These are phyloP conservation scores for Neurospora tetrasperma DNA, from an alignment of 495 filamentous ascomycete species.

Conservation along the genomic window DNA sequence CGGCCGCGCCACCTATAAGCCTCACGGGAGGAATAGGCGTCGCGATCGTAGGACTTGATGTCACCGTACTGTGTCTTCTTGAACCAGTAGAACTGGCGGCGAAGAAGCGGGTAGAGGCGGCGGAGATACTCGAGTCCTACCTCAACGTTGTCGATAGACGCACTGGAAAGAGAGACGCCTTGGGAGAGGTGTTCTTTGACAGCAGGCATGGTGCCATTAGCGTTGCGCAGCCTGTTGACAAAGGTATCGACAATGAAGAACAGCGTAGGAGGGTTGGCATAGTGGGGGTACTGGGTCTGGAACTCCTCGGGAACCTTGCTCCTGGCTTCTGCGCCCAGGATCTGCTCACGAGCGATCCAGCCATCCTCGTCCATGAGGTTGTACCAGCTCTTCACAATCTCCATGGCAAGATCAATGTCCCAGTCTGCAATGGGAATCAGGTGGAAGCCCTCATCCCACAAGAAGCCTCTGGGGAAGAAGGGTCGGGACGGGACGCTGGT, in stretches of 20 bases:
- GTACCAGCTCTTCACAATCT: slow-evolving; percentile 93
- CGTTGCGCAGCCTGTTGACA: slow-evolving; percentile 55
- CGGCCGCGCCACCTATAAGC: slow-evolving; percentile 95
- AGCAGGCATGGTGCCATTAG: slow-evolving; percentile 27
- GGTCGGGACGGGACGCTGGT: slow-evolving; percentile 88
- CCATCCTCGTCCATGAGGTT: slow-evolving; percentile 92
- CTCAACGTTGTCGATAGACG: slow-evolving; percentile 55
- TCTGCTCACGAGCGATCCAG: slow-evolving; percentile 96
- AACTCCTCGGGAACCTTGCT: slow-evolving; percentile 96
- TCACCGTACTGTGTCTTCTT: slow-evolving; percentile 84
- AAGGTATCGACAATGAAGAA: slow-evolving; percentile 81
- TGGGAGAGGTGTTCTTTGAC: slow-evolving; percentile 25
- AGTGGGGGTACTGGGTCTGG: slow-evolving; percentile 93
- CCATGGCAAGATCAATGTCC: slow-evolving; percentile 83
- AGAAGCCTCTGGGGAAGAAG: slow-evolving; percentile 92
- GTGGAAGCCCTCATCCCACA: slow-evolving; percentile 98
- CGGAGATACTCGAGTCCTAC: slow-evolving; percentile 64
- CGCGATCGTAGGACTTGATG: slow-evolving; percentile 80
- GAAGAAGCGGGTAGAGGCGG: slow-evolving; percentile 82
- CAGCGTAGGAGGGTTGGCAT: slow-evolving; percentile 95
- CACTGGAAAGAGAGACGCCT: slow-evolving; percentile 35
- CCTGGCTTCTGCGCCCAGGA: slow-evolving; percentile 84
- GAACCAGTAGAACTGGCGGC: slow-evolving; percentile 90
- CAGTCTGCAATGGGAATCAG: slow-evolving; percentile 85
- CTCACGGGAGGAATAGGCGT: slow-evolving; percentile 76